Evolutionary conservation across 2,329 filamentous ascomycete species (phyloP).

Genomic region (Parastagonospora avenae): DNA sequence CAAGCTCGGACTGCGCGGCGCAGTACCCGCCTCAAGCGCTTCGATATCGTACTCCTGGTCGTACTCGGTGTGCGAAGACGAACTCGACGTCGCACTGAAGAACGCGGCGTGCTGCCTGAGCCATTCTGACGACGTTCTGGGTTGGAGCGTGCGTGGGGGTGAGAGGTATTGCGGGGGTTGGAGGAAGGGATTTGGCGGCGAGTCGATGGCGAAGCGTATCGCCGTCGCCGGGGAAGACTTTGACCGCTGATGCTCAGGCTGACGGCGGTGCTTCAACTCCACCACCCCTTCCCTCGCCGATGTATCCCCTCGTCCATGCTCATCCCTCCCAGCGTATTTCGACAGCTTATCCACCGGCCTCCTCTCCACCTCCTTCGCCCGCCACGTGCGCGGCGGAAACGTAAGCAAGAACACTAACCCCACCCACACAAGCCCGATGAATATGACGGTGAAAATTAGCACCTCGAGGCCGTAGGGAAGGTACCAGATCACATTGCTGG

Average conservation of each 20-base stretch:
- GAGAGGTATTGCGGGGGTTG: not conserved
- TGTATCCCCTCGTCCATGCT: not conserved
- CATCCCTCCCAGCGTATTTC: slow-evolving; percentile 7
- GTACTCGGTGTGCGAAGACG: not conserved
- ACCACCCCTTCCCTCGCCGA: not conserved
- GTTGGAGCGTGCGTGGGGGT: not conserved
- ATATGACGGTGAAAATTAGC: slow-evolving; percentile 4
- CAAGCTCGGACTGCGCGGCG: not conserved
- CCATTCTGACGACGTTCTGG: slow-evolving; percentile 12
- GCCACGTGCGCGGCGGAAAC: slow-evolving; percentile 21
- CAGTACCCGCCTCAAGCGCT: slow-evolving; percentile 8
- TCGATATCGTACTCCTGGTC: slow-evolving; percentile 1
- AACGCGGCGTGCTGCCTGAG: slow-evolving; percentile 11
- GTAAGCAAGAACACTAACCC: slow-evolving; percentile 18
- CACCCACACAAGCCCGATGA: slow-evolving; percentile 9
- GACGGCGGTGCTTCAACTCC: not conserved
- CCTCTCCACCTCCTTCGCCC: not conserved
- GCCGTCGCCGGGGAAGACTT: not conserved
- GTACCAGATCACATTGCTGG: slow-evolving; percentile 5
- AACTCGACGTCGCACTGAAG: slow-evolving; percentile 2
- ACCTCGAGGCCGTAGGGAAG: slow-evolving; percentile 9
- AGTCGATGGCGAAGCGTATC: not conserved
- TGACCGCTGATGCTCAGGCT: not conserved
- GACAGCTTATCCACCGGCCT: slow-evolving; percentile 21
- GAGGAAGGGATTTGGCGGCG: slow-evolving; percentile 9